Evolutionary conservation across 768 basidiomycete species (phyloP).

Genomic region (Trametes sanguinea): DNA sequence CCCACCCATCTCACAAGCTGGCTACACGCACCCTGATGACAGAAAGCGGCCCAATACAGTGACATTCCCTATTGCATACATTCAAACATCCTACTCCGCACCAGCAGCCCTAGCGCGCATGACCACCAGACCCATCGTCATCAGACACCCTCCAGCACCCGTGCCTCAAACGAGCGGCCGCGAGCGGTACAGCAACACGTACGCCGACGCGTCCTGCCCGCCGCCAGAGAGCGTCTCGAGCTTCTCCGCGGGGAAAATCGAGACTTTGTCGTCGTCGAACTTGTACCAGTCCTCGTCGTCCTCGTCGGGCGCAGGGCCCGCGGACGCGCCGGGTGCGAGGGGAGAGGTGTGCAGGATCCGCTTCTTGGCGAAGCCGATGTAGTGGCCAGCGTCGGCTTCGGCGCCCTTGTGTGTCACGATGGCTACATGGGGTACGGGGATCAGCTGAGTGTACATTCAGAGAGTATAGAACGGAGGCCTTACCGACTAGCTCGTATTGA

Average conservation of each 20-base stretch:
- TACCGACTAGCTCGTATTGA: slow-evolving; percentile 89
- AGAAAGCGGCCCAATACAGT: too few species aligned
- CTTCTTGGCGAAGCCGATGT: slow-evolving; percentile 90
- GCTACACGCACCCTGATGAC: too few species aligned
- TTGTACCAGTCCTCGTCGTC: slow-evolving; percentile 91
- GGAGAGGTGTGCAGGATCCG: slow-evolving; percentile 52
- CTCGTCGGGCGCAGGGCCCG: slow-evolving; percentile 38
- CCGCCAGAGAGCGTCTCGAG: slow-evolving; percentile 86
- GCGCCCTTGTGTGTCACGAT: slow-evolving; percentile 98
- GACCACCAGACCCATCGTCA: neutral
- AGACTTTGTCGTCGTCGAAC: slow-evolving; percentile 95
- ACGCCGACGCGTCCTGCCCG: slow-evolving; percentile 87
- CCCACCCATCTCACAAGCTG: too few species aligned
- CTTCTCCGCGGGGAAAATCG: slow-evolving; percentile 83
- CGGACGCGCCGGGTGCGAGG: neutral
- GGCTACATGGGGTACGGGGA: slow-evolving; percentile 42
- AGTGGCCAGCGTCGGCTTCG: slow-evolving; percentile 93
- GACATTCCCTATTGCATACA: too few species aligned
- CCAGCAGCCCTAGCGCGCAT: too few species aligned
- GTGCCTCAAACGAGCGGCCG: slow-evolving; percentile 37
- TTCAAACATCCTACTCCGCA: too few species aligned
- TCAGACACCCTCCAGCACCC: neutral
- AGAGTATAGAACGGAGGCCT: slow-evolving; percentile 33
- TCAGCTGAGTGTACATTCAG: too few species aligned
- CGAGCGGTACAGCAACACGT: slow-evolving; percentile 83